Evolutionary conservation across 2,329 filamentous ascomycete genomes (phyloP).

Genomic region (Penicillium sp.): DNA sequence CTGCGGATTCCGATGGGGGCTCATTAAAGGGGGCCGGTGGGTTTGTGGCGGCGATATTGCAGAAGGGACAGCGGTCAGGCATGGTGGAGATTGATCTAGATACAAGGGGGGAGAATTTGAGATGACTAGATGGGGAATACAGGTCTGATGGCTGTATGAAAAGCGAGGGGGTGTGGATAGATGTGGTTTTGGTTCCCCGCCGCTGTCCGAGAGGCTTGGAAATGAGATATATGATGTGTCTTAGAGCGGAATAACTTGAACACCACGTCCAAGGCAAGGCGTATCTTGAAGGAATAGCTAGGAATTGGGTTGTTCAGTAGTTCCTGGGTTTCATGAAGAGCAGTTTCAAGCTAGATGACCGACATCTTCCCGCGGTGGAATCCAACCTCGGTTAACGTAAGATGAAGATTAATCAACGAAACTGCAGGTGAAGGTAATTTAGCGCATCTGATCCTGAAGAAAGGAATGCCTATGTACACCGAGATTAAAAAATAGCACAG

Average conservation of each 20-base stretch:
- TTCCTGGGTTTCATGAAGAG: background rate
- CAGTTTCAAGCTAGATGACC: background rate
- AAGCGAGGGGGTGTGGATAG: background rate
- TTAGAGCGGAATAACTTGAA: background rate
- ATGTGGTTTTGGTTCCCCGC: background rate
- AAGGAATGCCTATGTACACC: constrained; percentile 5
- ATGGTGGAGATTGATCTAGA: constrained; percentile 5
- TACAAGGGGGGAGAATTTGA: background rate
- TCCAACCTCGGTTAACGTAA: background rate
- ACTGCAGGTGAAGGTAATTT: background rate
- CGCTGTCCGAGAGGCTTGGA: background rate
- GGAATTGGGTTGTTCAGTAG: background rate
- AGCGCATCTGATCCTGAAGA: background rate
- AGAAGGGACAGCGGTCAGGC: constrained; percentile 54
- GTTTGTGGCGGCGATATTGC: constrained; percentile 56
- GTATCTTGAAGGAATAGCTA: background rate
- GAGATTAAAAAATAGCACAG: constrained; percentile 1
- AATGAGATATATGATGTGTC: background rate
- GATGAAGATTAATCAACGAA: background rate
- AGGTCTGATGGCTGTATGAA: background rate
- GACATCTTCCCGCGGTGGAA: background rate
- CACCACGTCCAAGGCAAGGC: background rate
- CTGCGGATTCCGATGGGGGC: constrained; percentile 23
- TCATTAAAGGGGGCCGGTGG: constrained; percentile 36
- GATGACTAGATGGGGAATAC: background rate